Conservation (phyloP, 352 stramenopile genomes). For the Plasmopara muralis region DNA sequence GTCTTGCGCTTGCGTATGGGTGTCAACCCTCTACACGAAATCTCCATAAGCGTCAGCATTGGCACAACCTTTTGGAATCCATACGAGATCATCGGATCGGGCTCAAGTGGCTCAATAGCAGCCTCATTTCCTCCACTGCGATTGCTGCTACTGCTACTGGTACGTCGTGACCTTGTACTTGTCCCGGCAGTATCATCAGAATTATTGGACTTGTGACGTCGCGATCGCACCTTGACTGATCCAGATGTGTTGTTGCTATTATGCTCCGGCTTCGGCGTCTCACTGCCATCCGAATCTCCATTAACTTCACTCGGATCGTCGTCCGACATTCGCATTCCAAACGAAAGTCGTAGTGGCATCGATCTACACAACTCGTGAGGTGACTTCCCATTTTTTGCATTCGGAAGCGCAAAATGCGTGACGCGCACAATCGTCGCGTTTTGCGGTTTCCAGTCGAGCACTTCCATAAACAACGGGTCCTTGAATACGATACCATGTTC, state of each 20-base stretch:
- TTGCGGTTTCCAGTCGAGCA: slow-evolving; percentile 51
- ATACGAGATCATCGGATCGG: neutral
- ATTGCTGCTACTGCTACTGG: slow-evolving; percentile 31
- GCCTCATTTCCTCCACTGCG: slow-evolving; percentile 24
- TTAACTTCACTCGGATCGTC: slow-evolving; percentile 25
- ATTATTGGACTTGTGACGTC: slow-evolving; percentile 23
- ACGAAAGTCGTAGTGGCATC: slow-evolving; percentile 22
- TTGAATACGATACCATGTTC: slow-evolving; percentile 68
- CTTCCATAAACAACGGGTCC: slow-evolving; percentile 57
- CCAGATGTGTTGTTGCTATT: slow-evolving; percentile 7
- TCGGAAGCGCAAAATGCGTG: slow-evolving; percentile 35
- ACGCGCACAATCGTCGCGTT: slow-evolving; percentile 31
- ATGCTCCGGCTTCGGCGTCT: slow-evolving; percentile 15
- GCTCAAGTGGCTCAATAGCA: slow-evolving; percentile 15
- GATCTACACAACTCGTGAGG: slow-evolving; percentile 29
- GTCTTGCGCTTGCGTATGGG: slow-evolving; percentile 47
- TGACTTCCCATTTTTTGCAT: slow-evolving; percentile 32
- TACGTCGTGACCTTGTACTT: slow-evolving; percentile 15
- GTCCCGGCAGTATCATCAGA: slow-evolving; percentile 12
- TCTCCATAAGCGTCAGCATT: slow-evolving; percentile 23
- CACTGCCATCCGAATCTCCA: slow-evolving; percentile 22
- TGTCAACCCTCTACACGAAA: slow-evolving; percentile 33
- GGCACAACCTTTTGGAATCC: slow-evolving; percentile 7
- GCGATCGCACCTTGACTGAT: slow-evolving; percentile 13
- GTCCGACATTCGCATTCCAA: slow-evolving; percentile 22